Percentiles rank a stretch among this genome's conserved stretches.
Evolutionary conservation across 768 basidiomycete genomes (phyloP).

Genomic region (Termitomyces sp.): DNA sequence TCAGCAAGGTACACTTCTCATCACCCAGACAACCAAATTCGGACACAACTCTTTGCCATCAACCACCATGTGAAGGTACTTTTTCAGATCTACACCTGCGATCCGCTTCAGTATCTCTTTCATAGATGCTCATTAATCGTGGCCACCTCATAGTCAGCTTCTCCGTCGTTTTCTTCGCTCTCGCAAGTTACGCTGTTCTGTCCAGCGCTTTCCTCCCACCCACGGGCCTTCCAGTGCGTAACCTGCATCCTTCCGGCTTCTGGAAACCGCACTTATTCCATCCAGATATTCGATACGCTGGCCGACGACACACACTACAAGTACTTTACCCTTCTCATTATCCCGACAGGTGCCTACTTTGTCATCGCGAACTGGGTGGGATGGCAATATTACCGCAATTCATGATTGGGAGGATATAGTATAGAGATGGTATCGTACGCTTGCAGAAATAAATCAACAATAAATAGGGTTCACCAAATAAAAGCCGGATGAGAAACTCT

Average conservation of each 20-base stretch:
- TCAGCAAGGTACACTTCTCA: slow-evolving; percentile 38
- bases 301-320: slow-evolving; percentile 85
- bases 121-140: slow-evolving; percentile 20
- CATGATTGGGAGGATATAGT: slow-evolving; percentile 39
- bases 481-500: slow-evolving; percentile 26
- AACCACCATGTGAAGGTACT: slow-evolving; percentile 4
- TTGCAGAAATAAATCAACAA: slow-evolving; percentile 15
- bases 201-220: slow-evolving; percentile 62
- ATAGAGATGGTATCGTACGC: slow-evolving; percentile 8
- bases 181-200: slow-evolving; percentile 63
- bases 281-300: slow-evolving; percentile 62
- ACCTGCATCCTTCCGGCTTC: not conserved
- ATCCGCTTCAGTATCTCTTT: not conserved
- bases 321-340: slow-evolving; percentile 74
- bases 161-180: slow-evolving; percentile 51
- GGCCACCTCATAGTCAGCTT: slow-evolving; percentile 49
- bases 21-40: slow-evolving; percentile 32
- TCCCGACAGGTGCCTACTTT: slow-evolving; percentile 84
- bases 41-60: slow-evolving; percentile 1
- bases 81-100: not conserved
- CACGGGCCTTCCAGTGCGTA: slow-evolving; percentile 50
- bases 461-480: slow-evolving; percentile 6
- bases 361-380: slow-evolving; percentile 99
- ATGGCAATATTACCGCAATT: slow-evolving; percentile 96
- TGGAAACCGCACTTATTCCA: not conserved